Evolutionary conservation across 1,284 basidiomycete genomes (phyloP).

Genomic region (Nidula niveotomentosa): DNA sequence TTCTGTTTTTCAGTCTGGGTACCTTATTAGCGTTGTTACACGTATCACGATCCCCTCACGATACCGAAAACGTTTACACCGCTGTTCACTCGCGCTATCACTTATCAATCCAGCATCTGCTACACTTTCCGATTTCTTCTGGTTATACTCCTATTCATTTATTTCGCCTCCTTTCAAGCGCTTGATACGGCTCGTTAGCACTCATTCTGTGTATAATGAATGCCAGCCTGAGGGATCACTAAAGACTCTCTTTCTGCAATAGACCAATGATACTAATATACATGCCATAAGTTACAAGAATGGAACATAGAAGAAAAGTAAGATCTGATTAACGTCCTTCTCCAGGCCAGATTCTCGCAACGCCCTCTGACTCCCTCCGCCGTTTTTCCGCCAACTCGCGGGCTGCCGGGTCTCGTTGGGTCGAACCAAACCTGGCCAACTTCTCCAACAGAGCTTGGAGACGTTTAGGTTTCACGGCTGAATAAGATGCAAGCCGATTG

Average conservation of each 20-base stretch:
- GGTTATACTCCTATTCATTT: slow-evolving; percentile 16
- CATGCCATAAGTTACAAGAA: slow-evolving; percentile 19
- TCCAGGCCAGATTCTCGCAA: slow-evolving; percentile 68
- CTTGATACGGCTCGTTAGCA: not conserved
- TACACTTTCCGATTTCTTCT: slow-evolving; percentile 20
- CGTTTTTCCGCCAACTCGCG: slow-evolving; percentile 70
- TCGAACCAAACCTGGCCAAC: slow-evolving; percentile 66
- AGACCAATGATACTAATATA: slow-evolving; percentile 32
- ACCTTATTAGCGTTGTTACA: slow-evolving; percentile 47
- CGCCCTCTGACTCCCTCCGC: slow-evolving; percentile 77
- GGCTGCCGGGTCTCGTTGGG: slow-evolving; percentile 55
- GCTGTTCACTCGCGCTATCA: slow-evolving; percentile 31
- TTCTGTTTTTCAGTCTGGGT: slow-evolving; percentile 38
- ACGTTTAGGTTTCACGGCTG: slow-evolving; percentile 70
- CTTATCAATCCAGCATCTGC: slow-evolving; percentile 28
- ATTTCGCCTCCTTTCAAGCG: slow-evolving; percentile 11
- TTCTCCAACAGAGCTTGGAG: slow-evolving; percentile 83
- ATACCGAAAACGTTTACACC: slow-evolving; percentile 46
- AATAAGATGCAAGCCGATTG: slow-evolving; percentile 72
- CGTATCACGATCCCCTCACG: slow-evolving; percentile 44
- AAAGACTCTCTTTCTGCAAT: slow-evolving; percentile 12
- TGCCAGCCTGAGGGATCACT: not conserved
- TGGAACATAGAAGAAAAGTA: not conserved
- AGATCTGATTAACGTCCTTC: slow-evolving; percentile 46
- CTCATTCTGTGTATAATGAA: slow-evolving; percentile 7